Conservation (phyloP, 139 green algal genomes). For the Tetradesmus lagerheimii region DNA sequence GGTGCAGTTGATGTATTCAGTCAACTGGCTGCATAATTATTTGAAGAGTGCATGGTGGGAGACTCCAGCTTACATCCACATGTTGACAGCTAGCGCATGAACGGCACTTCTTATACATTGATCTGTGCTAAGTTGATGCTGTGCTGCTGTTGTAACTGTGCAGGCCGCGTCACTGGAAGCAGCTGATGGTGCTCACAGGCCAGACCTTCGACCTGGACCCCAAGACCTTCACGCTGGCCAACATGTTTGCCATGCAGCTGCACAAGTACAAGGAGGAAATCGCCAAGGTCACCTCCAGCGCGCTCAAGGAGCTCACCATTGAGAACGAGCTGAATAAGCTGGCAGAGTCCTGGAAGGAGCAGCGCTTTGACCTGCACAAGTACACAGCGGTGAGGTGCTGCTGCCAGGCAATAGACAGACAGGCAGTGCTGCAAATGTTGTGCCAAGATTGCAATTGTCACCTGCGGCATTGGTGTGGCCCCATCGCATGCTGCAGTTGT, state of each 20-base stretch:
- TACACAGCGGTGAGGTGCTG: slow-evolving; percentile 72
- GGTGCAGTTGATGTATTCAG: not conserved
- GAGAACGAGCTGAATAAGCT: slow-evolving; percentile 91
- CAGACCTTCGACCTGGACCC: slow-evolving; percentile 88
- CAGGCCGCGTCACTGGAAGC: slow-evolving; percentile 83
- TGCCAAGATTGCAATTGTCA: not conserved
- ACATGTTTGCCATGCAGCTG: slow-evolving; percentile 86
- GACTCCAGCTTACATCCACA: not conserved
- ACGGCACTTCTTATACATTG: no score
- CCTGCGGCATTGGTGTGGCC: no score
- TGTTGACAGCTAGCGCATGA: no score
- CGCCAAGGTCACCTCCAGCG: slow-evolving; percentile 75
- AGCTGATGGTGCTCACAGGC: slow-evolving; percentile 83
- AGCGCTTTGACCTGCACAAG: slow-evolving; percentile 83
- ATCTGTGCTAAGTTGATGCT: no score
- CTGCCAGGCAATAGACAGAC: not conserved
- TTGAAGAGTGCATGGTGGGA: no score
- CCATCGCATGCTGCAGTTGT: not conserved
- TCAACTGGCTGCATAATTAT: no score
- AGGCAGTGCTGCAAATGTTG: not conserved
- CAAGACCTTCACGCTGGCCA: slow-evolving; percentile 87
- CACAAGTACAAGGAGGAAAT: slow-evolving; percentile 80
- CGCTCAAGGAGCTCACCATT: slow-evolving; percentile 91
- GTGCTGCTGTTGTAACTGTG: not conserved
- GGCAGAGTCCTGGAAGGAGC: slow-evolving; percentile 82